Evolutionary conservation across 352 stramenopile genomes (phyloP).

Genomic region (Globisporangium rhizosaccharum): DNA sequence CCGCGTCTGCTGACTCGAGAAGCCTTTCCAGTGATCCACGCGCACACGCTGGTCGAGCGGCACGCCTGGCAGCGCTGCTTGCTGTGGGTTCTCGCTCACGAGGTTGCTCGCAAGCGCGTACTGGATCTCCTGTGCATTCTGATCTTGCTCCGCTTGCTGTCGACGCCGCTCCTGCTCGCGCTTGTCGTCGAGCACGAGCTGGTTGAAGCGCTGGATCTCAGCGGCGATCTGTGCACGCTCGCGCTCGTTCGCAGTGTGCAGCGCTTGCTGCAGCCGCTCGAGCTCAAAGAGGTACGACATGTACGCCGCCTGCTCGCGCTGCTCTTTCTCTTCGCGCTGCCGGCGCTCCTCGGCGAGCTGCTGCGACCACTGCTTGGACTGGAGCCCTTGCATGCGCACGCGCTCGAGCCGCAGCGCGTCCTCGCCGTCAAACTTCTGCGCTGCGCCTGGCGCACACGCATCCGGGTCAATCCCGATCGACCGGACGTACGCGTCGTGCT

Average conservation of each 20-base stretch:
- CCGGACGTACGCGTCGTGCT: constrained; percentile 26
- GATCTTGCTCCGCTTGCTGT: constrained; percentile 37
- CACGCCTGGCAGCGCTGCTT: constrained; percentile 35
- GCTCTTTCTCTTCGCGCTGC: constrained; percentile 31
- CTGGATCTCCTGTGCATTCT: constrained; percentile 56
- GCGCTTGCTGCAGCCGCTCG: constrained; percentile 42
- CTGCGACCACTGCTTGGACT: constrained; percentile 65
- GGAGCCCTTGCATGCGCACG: constrained; percentile 52
- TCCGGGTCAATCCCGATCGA: constrained; percentile 47
- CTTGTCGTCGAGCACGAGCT: constrained; percentile 37
- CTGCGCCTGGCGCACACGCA: constrained; percentile 39
- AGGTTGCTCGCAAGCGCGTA: constrained; percentile 53
- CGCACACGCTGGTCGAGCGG: constrained; percentile 50
- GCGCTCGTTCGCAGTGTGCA: constrained; percentile 50
- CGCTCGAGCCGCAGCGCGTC: constrained; percentile 51
- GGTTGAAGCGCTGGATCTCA: constrained; percentile 56
- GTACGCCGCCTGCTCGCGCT: constrained; percentile 33
- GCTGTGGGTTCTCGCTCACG: constrained; percentile 63
- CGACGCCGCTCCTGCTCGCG: constrained; percentile 28
- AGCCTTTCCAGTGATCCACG: constrained; percentile 78
- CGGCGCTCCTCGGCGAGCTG: constrained; percentile 48
- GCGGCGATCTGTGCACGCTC: constrained; percentile 38
- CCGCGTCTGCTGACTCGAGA: constrained; percentile 56
- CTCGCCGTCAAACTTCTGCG: constrained; percentile 70
- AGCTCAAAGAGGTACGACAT: constrained; percentile 44